phyloP scores from a whole-genome alignment of 371 early-diverging fungal genomes.

The Mortierella sp. region DNA sequence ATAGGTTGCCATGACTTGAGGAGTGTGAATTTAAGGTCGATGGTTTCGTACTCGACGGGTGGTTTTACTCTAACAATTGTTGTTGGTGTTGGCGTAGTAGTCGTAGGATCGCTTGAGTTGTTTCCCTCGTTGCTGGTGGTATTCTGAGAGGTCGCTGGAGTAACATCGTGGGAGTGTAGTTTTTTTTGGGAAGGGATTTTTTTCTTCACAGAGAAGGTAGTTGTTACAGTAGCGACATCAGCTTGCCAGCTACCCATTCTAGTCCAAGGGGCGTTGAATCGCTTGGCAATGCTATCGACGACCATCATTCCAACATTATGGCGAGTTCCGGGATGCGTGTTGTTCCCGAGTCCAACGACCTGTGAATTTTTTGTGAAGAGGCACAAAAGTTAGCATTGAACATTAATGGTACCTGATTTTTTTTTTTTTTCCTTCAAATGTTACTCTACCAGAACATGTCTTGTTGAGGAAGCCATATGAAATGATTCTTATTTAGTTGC shows the following conservation, averaged over 20 bases:
- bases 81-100: not conserved
- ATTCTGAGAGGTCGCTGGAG: not conserved
- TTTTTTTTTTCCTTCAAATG: too few relatives aligned
- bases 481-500: not conserved
- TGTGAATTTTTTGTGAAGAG: constrained; percentile 20
- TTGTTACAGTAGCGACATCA: constrained; percentile 57
- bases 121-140: not conserved
- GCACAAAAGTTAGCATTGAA: not conserved
- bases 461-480: constrained; percentile 17
- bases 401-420: not conserved
- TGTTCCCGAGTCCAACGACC: constrained; percentile 84
- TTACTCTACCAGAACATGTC: constrained; percentile 22
- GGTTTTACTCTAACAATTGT: constrained; percentile 10
- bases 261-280: constrained; percentile 63
- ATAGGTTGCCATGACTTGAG: constrained; percentile 76
- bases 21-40: constrained; percentile 61
- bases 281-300: constrained; percentile 68
- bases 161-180: not conserved
- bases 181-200: constrained; percentile 16
- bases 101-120: not conserved
- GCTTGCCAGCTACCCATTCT: constrained; percentile 60
- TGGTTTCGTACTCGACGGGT: constrained; percentile 27
- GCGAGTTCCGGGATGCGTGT: constrained; percentile 71
- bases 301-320: constrained; percentile 86
- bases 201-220: constrained; percentile 23